phyloP scores from a whole-genome alignment of 495 filamentous ascomycete genomes.

The Durotheca rogersii region DNA sequence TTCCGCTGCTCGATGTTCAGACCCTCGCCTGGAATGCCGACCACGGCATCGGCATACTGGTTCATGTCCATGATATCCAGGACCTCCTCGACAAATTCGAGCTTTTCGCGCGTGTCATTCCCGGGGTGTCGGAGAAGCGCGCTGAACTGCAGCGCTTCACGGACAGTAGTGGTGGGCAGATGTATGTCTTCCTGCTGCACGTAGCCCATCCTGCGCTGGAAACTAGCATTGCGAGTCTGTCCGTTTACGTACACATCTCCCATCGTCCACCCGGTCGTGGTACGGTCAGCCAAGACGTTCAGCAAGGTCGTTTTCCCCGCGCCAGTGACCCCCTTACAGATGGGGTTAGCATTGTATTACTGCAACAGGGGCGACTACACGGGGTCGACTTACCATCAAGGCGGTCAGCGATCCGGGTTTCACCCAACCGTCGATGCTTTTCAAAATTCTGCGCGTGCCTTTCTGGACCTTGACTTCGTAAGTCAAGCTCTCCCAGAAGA shows the following conservation, averaged over 20 bases:
- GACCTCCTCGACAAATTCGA: slow-evolving; percentile 69
- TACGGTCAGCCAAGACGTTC: neutral
- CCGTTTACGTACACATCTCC: neutral
- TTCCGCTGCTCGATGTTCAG: slow-evolving; percentile 42
- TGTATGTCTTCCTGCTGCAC: neutral
- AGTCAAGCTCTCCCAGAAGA: neutral
- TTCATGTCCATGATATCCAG: slow-evolving; percentile 73
- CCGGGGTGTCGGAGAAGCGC: slow-evolving; percentile 69
- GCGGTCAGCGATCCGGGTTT: neutral
- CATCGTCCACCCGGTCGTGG: too few species aligned
- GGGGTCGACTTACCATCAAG: neutral
- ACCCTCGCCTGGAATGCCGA: slow-evolving; percentile 66
- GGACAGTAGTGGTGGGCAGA: neutral
- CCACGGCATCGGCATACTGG: slow-evolving; percentile 67
- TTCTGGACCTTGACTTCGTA: neutral
- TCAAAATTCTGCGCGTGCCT: neutral
- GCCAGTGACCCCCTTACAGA: neutral
- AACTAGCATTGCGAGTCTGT: neutral
- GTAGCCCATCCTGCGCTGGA: neutral
- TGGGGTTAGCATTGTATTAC: neutral
- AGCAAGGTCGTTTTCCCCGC: neutral
- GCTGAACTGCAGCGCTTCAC: slow-evolving; percentile 59
- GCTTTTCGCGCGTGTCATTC: slow-evolving; percentile 59
- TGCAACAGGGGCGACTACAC: neutral
- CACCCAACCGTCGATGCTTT: neutral